Base-by-base conservation (phyloP, 352 stramenopile species). In the Globisporangium radiosum region DNA sequence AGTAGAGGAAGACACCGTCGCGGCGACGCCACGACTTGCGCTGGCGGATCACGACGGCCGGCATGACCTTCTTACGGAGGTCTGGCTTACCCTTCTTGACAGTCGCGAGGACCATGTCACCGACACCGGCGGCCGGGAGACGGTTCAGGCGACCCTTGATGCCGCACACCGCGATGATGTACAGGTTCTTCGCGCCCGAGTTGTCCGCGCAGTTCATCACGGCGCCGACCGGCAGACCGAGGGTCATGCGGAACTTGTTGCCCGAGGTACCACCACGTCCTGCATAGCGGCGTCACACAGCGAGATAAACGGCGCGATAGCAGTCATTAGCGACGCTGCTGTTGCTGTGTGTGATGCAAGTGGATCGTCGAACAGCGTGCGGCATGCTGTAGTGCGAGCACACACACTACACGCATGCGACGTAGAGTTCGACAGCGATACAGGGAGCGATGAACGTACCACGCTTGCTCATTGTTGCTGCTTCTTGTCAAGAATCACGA, bases 51-150 rank as follows among this genome's bases (percentile, higher is more conserved):
- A 99, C 95, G 62, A 99, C 90, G 57, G 91, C 97, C 62, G 98
- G 98, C 90, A 99, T 98, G 70, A 99, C 97, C 88, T 99, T 99
- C 91, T 99, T 99, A 86, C 97, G 91, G 62, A 99, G 94, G 81
- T 99, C 98, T 47, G 98, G 98, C 95, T 99, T 99, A 88, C 98
- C 98, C 95, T 99, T 99, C 92, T 99, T 99, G 19, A 99, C 97
- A 50, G 97, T 99, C 66, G 92, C 97, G 90, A 99, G 98, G 69
- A 99, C 97, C 97, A 99, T 99, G 85, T 99, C 98, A 71, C 98
- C 98, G 44, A 98, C 90, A 97, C 88, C 88, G 63, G 97, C 97
- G 68, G 97, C 96, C 62, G 98, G 98, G 65, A 99, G 91, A 84
- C 96, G 92, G 84, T 99, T 99, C 72, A 99, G 81, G 70, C 97